Evolutionary conservation across 345 rosid species (phyloP), one percentile per base, ranked within the genome.

Genomic region (Sapria himalayana): DNA sequence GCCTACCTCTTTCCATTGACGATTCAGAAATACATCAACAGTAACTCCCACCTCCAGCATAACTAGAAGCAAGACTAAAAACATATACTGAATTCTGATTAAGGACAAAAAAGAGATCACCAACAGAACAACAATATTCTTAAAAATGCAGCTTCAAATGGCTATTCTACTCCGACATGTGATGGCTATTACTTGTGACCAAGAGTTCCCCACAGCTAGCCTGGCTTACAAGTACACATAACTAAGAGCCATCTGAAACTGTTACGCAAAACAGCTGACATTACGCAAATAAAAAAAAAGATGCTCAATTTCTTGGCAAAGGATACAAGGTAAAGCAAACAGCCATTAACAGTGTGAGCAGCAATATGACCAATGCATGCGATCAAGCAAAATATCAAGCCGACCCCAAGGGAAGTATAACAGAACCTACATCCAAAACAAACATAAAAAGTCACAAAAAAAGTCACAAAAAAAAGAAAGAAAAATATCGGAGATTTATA

Each of bases 261-360:
- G n/a, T n/a, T n/a, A n/a, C n/a, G n/a, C n/a, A n/a, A n/a, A n/a
- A n/a, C n/a, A n/a, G n/a, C n/a, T n/a, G n/a, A n/a, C n/a, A n/a
- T n/a, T n/a, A n/a, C n/a, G n/a, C n/a, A n/a, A n/a, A n/a, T n/a
- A n/a, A n/a, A n/a, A n/a, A n/a, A n/a, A n/a, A n/a, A n/a, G n/a
- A n/a, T n/a, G n/a, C n/a, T n/a, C n/a, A n/a, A n/a, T n/a, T n/a
- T n/a, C n/a, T n/a, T n/a, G 38, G 16, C 37, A 33, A 57, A 62
- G 65, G 56, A 59, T 82, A 89, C 93, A 41, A 74, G 45, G 65
- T 67, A 89, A 59, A 89, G 84, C 68, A 91, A 89, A 55, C 79
- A 79, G 38, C 84, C 78, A 50, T 74, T 72, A 14, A 66, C 74
- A 48, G 93, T 89, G 53, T 71, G 85, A 27, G 93, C 86, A 51